Evolutionary conservation across 1,139 yeast species (phyloP).

Genomic region (Scheffersomyces cryptocercus): DNA sequence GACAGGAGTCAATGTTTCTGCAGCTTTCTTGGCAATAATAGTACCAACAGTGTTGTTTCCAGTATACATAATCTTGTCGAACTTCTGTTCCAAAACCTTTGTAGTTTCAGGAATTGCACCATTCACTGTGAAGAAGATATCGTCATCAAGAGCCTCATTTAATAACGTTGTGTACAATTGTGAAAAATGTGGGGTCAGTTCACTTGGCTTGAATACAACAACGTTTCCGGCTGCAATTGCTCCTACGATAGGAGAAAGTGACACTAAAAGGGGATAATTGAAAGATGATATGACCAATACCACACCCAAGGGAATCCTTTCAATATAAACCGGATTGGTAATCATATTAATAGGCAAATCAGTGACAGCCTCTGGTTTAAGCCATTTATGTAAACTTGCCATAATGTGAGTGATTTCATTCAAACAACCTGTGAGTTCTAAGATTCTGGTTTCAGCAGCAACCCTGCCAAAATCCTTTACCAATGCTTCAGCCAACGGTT

Average conservation of each 20-base stretch:
- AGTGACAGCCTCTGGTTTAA: constrained; percentile 50
- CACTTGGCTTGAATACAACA: constrained; percentile 80
- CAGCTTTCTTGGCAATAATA: constrained; percentile 78
- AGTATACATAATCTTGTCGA: constrained; percentile 84
- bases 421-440: constrained; percentile 56
- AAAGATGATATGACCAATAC: constrained; percentile 80
- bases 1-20: constrained; percentile 78
- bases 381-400: constrained; percentile 61
- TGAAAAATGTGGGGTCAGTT: constrained; percentile 66
- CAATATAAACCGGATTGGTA: constrained; percentile 52
- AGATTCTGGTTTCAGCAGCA: constrained; percentile 56
- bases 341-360: constrained; percentile 48
- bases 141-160: constrained; percentile 53
- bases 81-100: constrained; percentile 62
- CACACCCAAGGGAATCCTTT: constrained; percentile 73
- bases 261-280: constrained; percentile 76
- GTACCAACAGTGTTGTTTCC: constrained; percentile 80
- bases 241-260: constrained; percentile 68
- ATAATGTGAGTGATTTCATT: constrained; percentile 64
- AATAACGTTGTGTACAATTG: constrained; percentile 57
- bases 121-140: constrained; percentile 60
- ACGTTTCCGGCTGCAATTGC: constrained; percentile 89
- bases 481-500: constrained; percentile 58
- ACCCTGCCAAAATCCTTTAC: constrained; percentile 66
- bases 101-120: constrained; percentile 78